Conservation (phyloP, 75 land plant species). For the Ceratopteris richardii region DNA sequence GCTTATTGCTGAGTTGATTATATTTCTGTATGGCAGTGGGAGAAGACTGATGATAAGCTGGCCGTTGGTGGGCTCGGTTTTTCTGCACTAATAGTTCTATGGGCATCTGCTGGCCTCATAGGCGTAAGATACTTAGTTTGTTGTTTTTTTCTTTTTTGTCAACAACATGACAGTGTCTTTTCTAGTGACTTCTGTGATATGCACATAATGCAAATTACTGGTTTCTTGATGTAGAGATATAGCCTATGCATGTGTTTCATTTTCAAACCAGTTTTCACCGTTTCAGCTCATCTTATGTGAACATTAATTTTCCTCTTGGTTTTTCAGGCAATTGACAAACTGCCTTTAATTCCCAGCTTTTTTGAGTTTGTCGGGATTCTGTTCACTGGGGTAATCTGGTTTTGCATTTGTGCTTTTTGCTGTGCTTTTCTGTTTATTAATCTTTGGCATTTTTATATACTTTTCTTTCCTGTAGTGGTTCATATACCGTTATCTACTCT, state of each 20-base stretch:
- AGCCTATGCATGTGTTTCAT: too few species aligned
- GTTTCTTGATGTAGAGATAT: too few species aligned
- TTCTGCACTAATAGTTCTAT: constrained; percentile 60
- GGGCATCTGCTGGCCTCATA: constrained; percentile 73
- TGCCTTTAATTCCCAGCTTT: constrained; percentile 65
- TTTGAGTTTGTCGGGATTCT: constrained; percentile 79
- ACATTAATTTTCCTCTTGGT: too few species aligned
- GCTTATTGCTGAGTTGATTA: too few species aligned
- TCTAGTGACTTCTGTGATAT: too few species aligned
- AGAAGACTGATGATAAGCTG: constrained; percentile 70
- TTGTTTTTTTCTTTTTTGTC: neutral
- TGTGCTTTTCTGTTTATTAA: neutral
- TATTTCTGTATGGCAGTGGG: constrained; percentile 52
- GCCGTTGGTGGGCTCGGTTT: constrained; percentile 80
- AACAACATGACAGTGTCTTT: too few species aligned
- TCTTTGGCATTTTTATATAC: constrained; percentile 4
- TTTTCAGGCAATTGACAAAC: constrained; percentile 86
- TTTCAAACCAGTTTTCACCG: too few species aligned
- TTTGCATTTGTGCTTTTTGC: neutral
- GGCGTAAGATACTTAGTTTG: constrained; percentile 23
- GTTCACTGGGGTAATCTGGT: constrained; percentile 63
- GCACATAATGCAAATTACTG: too few species aligned
- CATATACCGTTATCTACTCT: constrained; percentile 81
- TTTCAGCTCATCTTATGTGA: too few species aligned
- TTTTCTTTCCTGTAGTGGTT: constrained; percentile 68